phyloP scores from a whole-genome alignment of 2,329 filamentous ascomycete species.

The Neonectria sp. region DNA sequence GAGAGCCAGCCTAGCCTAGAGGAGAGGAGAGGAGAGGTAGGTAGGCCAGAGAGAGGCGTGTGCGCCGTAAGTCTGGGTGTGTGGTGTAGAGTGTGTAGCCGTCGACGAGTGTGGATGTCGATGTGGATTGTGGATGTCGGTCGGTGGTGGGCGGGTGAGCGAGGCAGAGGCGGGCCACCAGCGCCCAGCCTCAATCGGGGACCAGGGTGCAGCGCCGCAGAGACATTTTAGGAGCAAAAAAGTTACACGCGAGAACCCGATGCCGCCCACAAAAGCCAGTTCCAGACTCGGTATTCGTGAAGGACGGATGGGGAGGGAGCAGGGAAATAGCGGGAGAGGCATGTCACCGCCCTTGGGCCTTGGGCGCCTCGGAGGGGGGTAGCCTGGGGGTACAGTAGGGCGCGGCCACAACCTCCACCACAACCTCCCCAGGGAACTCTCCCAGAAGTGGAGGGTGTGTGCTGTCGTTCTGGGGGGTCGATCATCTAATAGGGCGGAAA shows the following conservation, averaged over 20 bases:
- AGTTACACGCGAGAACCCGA: conserved; percentile 38
- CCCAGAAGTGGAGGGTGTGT: conserved; percentile 17
- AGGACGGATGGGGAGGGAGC: conserved; percentile 34
- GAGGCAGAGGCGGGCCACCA: conserved; percentile 26
- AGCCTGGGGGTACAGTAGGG: conserved; percentile 6
- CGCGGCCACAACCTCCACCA: conserved; percentile 5
- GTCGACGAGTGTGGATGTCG: neutral
- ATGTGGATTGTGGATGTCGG: conserved; percentile 7
- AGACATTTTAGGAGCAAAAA: conserved; percentile 31
- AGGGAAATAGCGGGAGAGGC: conserved; percentile 39
- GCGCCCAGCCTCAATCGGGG: conserved; percentile 36
- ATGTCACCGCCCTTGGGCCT: conserved; percentile 32
- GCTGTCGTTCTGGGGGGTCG: conserved; percentile 10
- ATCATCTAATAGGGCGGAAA: conserved; percentile 15
- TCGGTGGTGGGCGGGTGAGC: conserved; percentile 21
- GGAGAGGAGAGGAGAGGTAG: conserved; percentile 10
- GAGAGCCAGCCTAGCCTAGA: conserved; percentile 31
- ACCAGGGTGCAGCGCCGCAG: conserved; percentile 25
- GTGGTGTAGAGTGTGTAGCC: conserved; percentile 15
- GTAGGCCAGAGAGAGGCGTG: conserved; percentile 27
- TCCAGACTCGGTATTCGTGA: conserved; percentile 41
- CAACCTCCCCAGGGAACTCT: conserved; percentile 26
- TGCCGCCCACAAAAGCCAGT: conserved; percentile 32
- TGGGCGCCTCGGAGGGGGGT: conserved; percentile 8
- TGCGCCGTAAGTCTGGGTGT: conserved; percentile 24